Percentiles rank a stretch among this genome's conserved stretches.
phyloP scores from a whole-genome alignment of 768 basidiomycete species.

The Rhodotorula graminis region DNA sequence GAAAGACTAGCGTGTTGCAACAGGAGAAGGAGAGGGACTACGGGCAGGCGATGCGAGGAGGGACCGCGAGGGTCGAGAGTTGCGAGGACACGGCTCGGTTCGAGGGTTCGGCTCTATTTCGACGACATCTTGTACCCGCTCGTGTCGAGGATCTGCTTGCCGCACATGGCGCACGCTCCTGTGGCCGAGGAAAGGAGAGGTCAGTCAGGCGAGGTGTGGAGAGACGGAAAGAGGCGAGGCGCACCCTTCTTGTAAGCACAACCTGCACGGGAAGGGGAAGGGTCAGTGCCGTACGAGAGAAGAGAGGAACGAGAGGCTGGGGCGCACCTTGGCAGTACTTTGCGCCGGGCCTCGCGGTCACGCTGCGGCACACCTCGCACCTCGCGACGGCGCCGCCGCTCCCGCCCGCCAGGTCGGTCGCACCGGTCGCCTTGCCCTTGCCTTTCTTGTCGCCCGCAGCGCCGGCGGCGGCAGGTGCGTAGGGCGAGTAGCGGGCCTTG shows the following conservation, averaged over 20 bases:
- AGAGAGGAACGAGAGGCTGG: background rate
- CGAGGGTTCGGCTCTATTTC: background rate
- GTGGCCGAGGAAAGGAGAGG: background rate
- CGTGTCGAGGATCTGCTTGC: slow-evolving; percentile 30
- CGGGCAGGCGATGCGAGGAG: no score
- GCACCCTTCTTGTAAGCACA: slow-evolving; percentile 21
- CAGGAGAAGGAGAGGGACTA: no score
- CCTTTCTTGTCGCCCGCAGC: background rate
- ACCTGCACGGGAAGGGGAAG: background rate
- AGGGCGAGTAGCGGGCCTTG: slow-evolving; percentile 34
- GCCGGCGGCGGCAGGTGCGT: slow-evolving; percentile 21
- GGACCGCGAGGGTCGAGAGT: no score
- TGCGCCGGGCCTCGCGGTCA: slow-evolving; percentile 27
- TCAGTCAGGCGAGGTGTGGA: background rate
- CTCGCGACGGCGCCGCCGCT: slow-evolving; percentile 2
- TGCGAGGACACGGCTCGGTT: background rate
- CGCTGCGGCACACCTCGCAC: slow-evolving; percentile 23
- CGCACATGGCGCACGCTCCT: slow-evolving; percentile 32
- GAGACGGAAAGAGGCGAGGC: background rate
- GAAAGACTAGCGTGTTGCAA: no score
- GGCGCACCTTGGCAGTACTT: slow-evolving; percentile 37
- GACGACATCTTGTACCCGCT: slow-evolving; percentile 23
- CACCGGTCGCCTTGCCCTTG: background rate
- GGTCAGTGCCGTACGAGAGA: background rate
- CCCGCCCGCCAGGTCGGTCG: slow-evolving; percentile 16